A percentile compares a stretch with the other conserved stretches of the same genome.
Conservation (phyloP, 192 early-diverging fungal genomes). For the Mortierella hygrophila region DNA sequence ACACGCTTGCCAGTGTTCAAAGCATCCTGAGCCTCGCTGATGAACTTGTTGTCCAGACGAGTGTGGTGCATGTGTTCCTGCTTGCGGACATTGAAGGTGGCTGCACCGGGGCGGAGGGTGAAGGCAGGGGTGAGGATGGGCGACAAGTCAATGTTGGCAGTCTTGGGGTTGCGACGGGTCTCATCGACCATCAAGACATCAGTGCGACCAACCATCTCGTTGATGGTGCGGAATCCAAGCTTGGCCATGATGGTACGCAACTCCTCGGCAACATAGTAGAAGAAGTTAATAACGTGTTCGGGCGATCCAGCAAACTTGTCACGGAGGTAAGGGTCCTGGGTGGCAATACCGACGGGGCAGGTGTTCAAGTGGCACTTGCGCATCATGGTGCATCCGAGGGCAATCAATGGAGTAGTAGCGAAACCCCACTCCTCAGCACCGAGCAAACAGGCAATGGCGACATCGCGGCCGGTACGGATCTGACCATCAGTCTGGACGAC, state of each 20-base stretch:
- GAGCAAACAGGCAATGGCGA: conserved; percentile 96
- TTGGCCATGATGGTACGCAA: conserved; percentile 92
- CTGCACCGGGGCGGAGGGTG: conserved; percentile 87
- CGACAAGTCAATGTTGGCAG: conserved; percentile 84
- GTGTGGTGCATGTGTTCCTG: conserved; percentile 92
- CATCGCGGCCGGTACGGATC: conserved; percentile 96
- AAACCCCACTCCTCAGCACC: conserved; percentile 99
- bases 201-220: conserved; percentile 96
- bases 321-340: conserved; percentile 94
- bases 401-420: conserved; percentile 98
- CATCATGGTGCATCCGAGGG: conserved; percentile 97
- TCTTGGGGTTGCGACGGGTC: conserved; percentile 83
- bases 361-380: conserved; percentile 92
- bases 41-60: conserved; percentile 89
- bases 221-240: conserved; percentile 92
- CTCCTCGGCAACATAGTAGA: conserved; percentile 97
- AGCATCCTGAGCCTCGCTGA: conserved; percentile 84
- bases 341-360: conserved; percentile 98
- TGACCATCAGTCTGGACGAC: conserved; percentile 99
- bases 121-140: conserved; percentile 92
- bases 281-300: conserved; percentile 99
- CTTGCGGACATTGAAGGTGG: conserved; percentile 83
- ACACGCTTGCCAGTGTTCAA: conserved; percentile 70
- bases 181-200: conserved; percentile 89
- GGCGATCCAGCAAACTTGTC: conserved; percentile 95